These are phyloP conservation scores for Phascolomyces articulosus DNA, from an alignment of 371 early-diverging fungal species.

Conservation along the genomic window DNA sequence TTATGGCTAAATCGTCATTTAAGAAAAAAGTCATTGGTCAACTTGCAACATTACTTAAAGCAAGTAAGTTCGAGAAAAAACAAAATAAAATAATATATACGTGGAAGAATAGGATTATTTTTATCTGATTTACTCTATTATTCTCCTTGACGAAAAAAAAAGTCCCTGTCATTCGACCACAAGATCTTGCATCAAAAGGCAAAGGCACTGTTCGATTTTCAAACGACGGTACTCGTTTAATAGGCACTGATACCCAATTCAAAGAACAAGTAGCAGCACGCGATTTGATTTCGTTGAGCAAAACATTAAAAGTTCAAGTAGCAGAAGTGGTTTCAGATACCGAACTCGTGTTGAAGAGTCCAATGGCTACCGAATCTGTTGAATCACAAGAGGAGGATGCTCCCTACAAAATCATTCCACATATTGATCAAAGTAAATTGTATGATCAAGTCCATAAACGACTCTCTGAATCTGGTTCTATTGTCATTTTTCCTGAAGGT, in stretches of 20 bases:
- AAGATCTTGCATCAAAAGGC: slow-evolving; percentile 71
- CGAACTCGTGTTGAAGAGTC: slow-evolving; percentile 46
- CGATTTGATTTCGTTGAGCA: slow-evolving; percentile 52
- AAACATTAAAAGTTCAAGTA: slow-evolving; percentile 53
- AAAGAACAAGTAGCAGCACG: slow-evolving; percentile 52
- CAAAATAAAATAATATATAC: too few relatives aligned
- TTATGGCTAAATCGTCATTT: slow-evolving; percentile 77
- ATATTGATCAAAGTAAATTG: slow-evolving; percentile 76
- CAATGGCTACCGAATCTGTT: slow-evolving; percentile 42
- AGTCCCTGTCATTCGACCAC: slow-evolving; percentile 85
- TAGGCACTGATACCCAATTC: slow-evolving; percentile 67
- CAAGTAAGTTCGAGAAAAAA: slow-evolving; percentile 40
- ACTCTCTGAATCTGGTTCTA: slow-evolving; percentile 61
- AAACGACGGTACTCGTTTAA: slow-evolving; percentile 32
- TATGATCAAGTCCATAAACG: slow-evolving; percentile 74
- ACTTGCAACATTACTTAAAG: slow-evolving; percentile 60
- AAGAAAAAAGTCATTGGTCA: slow-evolving; percentile 72
- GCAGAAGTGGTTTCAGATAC: slow-evolving; percentile 72
- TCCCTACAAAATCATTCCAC: slow-evolving; percentile 68
- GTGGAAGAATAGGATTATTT: too few relatives aligned
- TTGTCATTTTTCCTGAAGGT: slow-evolving; percentile 93
- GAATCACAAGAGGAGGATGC: slow-evolving; percentile 20
- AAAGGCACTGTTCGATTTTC: slow-evolving; percentile 56
- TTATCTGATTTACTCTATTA: background rate
- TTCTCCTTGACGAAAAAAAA: background rate